Percentiles rank a stretch among this genome's conserved stretches.
Evolutionary conservation across 169 alveolate genomes (phyloP).

Genomic region (Babesia bigemina): DNA sequence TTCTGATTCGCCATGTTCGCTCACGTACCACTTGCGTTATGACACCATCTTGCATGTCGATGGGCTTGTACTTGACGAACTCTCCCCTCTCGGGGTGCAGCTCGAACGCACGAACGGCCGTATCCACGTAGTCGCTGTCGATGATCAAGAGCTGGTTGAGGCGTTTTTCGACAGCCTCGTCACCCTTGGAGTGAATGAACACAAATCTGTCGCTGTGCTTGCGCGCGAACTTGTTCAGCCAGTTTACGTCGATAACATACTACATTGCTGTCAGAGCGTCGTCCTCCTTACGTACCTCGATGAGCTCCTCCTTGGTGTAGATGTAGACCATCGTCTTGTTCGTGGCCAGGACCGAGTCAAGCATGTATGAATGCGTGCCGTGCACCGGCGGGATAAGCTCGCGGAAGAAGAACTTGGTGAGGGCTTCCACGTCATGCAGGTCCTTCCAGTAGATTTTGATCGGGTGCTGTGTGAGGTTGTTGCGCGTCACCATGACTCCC

Average conservation of each 20-base stretch:
- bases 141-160: constrained; percentile 48
- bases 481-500: constrained; percentile 25
- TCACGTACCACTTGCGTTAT: constrained; percentile 27
- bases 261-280: neutral
- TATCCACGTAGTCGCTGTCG: constrained; percentile 58
- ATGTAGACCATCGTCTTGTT: constrained; percentile 53
- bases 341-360: constrained; percentile 43
- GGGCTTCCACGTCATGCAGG: constrained; percentile 18
- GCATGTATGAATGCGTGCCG: constrained; percentile 60
- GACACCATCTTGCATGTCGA: constrained; percentile 26
- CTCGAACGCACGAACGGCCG: constrained; percentile 66
- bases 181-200: constrained; percentile 67
- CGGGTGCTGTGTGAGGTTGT: constrained; percentile 13
- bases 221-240: constrained; percentile 49
- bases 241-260: constrained; percentile 17
- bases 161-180: constrained; percentile 46
- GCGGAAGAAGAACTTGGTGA: constrained; percentile 20
- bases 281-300: neutral
- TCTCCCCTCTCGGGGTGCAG: constrained; percentile 44
- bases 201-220: constrained; percentile 51
- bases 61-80: constrained; percentile 55
- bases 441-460: constrained; percentile 16
- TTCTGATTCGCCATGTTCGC: neutral
- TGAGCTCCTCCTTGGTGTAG: constrained; percentile 50
- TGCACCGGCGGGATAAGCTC: constrained; percentile 60